These are phyloP conservation scores for Salix udensis DNA, from an alignment of 345 rosid genomes.

Conservation along the genomic window DNA sequence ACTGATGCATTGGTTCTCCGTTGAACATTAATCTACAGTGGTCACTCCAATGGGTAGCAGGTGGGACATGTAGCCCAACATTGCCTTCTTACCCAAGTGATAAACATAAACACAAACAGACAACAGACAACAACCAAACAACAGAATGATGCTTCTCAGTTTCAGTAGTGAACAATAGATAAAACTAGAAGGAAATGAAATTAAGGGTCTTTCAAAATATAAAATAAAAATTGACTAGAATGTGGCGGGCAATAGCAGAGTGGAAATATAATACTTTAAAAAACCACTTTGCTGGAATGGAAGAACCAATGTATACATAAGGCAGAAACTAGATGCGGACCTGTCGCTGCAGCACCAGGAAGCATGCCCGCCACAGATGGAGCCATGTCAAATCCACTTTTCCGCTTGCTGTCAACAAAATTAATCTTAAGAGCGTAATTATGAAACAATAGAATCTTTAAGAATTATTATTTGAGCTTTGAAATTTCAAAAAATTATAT, in stretches of 20 bases:
- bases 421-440: not conserved
- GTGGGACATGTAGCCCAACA: slow-evolving; percentile 29
- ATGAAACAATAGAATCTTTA: not conserved
- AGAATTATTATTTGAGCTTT: not conserved
- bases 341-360: slow-evolving; percentile 17
- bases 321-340: slow-evolving; percentile 13
- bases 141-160: slow-evolving; percentile 29
- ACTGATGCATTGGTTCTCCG: slow-evolving; percentile 16
- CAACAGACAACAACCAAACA: slow-evolving; percentile 32
- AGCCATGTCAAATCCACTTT: slow-evolving; percentile 31
- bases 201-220: not conserved
- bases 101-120: slow-evolving; percentile 27
- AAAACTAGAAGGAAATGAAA: slow-evolving; percentile 10
- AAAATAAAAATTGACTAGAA: not conserved
- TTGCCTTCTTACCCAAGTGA: slow-evolving; percentile 34
- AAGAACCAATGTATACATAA: not conserved
- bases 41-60: slow-evolving; percentile 23
- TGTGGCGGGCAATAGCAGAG: not conserved
- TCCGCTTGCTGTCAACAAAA: slow-evolving; percentile 22
- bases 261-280: not conserved
- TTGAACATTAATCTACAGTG: slow-evolving; percentile 23
- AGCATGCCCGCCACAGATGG: slow-evolving; percentile 14
- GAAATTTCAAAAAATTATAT: not conserved
- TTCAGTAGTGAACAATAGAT: slow-evolving; percentile 16
- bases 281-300: not conserved